Base-by-base conservation (phyloP, 306 rosid species). In the Parietaria judaica region DNA sequence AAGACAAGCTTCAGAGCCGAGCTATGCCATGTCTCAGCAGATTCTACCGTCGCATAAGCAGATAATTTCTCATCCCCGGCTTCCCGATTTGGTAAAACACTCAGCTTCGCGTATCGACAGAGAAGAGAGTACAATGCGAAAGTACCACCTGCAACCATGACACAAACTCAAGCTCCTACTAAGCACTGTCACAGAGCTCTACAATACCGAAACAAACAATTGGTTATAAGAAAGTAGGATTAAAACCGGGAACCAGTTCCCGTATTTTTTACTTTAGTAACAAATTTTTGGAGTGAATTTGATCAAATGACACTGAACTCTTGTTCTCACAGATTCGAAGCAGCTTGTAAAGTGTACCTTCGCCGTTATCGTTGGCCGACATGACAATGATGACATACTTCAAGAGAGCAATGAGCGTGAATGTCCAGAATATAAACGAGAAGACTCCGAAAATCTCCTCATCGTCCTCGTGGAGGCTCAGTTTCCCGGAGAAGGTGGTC, bases 361-460 rank as follows among this genome's bases (percentile, higher is more conserved):
- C 94, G 6, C 94, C 94, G 51, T 83, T 85, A 75, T 88, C 96
- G 68, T 85, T 83, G 66, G 87, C 96, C 61, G 76, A 71, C 82
- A 88, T 80, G 54, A 88, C 94, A 58, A 88, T 73, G 64, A 85
- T 71, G 68, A 88, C 85, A 11, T 88, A 88, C 68, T 88, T 88
- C 76, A 81, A 80, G 72, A 88, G 87, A 63, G 96, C 87, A 67
- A 79, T 71, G 64, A 88, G 67, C 41, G 96, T 85, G 59, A 88
- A 71, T 5, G 96, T 88, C 96, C 94, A 88, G 57, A 88, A 80
- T 72, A 85, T 81, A 61, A 88, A 81, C 35, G 96, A 88, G 71
- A 88, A 83, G 54, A 85, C 94, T 14, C 96, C 94, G 36, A 73
- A 75, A 67, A 88, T 83, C 66, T 82, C 96, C 46, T 88, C 87